Evolutionary conservation across 257 asterid species (phyloP), one percentile per base, ranked within the genome.

Genomic region (Penstemon barbatus): DNA sequence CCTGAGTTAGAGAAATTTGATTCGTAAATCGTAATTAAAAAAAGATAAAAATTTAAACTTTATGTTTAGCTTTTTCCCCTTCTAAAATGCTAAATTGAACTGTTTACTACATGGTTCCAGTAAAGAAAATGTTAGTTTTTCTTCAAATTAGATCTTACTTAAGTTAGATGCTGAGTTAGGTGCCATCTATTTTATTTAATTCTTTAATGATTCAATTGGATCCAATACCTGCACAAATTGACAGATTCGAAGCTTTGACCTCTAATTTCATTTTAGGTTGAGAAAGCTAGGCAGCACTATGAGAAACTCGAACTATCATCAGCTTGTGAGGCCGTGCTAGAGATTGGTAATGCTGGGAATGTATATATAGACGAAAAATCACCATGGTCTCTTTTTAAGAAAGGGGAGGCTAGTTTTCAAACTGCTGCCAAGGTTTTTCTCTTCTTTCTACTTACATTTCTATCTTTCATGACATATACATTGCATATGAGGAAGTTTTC

Each of bases 341-440:
- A 93, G 83, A 90, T 93, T 44, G 95, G 95, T 61, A 84, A 68
- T 78, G 96, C 94, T 55, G 97, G 99, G 59, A 93, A 93, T 66
- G 75, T 75, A 65, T 90, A 85, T 69, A 87, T 90, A 2, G 84
- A 93, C 75, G 86, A 84, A 80, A 86, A 77, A 69, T 92, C 90
- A 51, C 97, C 99, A 3, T 93, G 99, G 99, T 84, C 92, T 43
- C 89, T 88, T 73, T 90, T 93, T 77, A 93, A 93, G 80, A 85
- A 87, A 88, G 99, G 96, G 65, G 91, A 83, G 37, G 65, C 83
- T 67, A 92, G 90, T 73, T 83, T 83, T 41, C 85, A 81, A 81
- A 80, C 95, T 77, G 99, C 99, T 61, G 85, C 97, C 73, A 91
- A 88, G 96, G 96, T 87, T 46, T 87, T 46, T 54, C 64, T 12